Evolutionary conservation across 2,329 filamentous ascomycete genomes (phyloP), one percentile per base, ranked within the genome.

Genomic region (Nemania serpens): DNA sequence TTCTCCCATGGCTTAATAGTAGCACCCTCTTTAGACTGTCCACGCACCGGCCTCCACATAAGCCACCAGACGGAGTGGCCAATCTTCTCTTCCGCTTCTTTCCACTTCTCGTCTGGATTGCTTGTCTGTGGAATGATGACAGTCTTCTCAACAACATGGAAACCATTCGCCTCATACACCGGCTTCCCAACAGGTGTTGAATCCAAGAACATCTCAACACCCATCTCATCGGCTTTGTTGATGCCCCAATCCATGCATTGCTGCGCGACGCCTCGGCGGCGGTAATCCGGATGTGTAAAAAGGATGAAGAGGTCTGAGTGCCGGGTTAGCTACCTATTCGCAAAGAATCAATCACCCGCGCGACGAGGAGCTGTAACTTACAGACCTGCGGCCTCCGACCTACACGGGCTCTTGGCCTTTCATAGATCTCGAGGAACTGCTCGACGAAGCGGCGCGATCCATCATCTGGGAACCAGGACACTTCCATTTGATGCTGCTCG

Each of bases 391-490:
- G 62, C 46, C 53, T 50, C 46, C 63, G 70, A 2, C 45, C 70
- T 1, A 37, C 46, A 1, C 20, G 50, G 25, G 53, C 20, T 41
- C 68, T 61, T 7, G 69, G 69, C 11, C 10, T 12, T 2, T 1
- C 25, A 22, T 67, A 58, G 1, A 43, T 55, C 11, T 48, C 36
- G 1, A 70, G 22, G 1, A 49, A 53, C 36, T 69, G 20, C 48
- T 70, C 69, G 1, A 47, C 69, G 17, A 66, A 71, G 0, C 15
- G 12, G 9, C 69, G 70, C 6, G 69, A 65, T 4, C 66, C 53
- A 17, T 67, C 70, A 45, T 74, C 65, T 0, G 74, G 74, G 39
- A 72, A 74, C 74, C 74, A 76, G 3, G 68, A 68, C 2, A 69
- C 71, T 34, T 70, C 62, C n/a, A 58, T 7, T 2, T 49, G 29